Conservation (phyloP, 2,329 filamentous ascomycete species). For the Triangularia verruculosa region DNA sequence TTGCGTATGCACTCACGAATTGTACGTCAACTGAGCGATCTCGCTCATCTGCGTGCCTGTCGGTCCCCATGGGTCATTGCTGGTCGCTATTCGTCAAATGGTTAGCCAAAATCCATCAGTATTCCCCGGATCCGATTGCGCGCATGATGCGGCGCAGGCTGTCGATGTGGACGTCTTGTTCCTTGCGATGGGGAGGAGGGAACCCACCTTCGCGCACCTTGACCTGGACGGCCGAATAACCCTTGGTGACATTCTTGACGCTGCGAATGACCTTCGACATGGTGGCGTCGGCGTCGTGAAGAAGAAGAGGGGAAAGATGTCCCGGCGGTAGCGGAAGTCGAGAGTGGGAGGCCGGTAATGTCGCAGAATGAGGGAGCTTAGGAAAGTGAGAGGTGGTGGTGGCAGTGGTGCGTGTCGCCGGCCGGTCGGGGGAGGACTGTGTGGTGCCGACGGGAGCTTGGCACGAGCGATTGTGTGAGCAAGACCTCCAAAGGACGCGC, state of each 20-base stretch:
- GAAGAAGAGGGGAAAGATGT: background rate
- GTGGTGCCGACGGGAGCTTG: conserved; percentile 1
- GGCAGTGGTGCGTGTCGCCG: conserved; percentile 13
- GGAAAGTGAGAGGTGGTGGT: background rate
- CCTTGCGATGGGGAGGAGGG: background rate
- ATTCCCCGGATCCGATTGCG: background rate
- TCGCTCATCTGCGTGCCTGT: conserved; percentile 98
- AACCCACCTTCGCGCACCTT: conserved; percentile 93
- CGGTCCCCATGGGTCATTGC: conserved; percentile 97
- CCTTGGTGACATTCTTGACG: conserved; percentile 99
- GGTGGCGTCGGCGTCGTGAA: conserved; percentile 31
- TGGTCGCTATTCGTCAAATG: conserved; percentile 65
- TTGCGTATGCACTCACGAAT: conserved; percentile 65
- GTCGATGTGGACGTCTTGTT: background rate
- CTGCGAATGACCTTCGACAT: conserved; percentile 98
- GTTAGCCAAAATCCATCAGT: conserved; percentile 15
- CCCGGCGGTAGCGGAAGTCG: conserved; percentile 10
- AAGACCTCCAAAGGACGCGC: background rate
- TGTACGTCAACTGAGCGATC: conserved; percentile 96
- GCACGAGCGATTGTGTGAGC: background rate
- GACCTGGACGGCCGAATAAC: conserved; percentile 93
- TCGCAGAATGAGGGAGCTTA: conserved; percentile 5
- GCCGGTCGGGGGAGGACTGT: background rate
- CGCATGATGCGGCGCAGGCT: conserved; percentile 22
- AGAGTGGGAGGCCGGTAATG: conserved; percentile 1